These are phyloP conservation scores for barrel medic (Medicago truncatula) DNA, from an alignment of 306 rosid species.

Conservation along the genomic window MtrunA17r5.0-ANR NC_053043.1:13466001-13466500, in stretches of 20 bases:
- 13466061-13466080: constrained; percentile 43
- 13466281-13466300: constrained; percentile 87
- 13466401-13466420: no score
- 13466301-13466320: constrained; percentile 34
- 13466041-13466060: constrained; percentile 63
- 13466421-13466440: no score
- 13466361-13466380: no score
- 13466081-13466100: constrained; percentile 59
- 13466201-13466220: constrained; percentile 69
- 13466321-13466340: background rate
- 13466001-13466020: background rate
- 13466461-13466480: no score
- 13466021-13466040: constrained; percentile 21
- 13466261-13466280: constrained; percentile 72
- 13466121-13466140: constrained; percentile 74
- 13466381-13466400: no score
- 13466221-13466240: constrained; percentile 63
- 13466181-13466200: constrained; percentile 78
- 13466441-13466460: background rate
- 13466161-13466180: constrained; percentile 65
- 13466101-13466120: constrained; percentile 78
- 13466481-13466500: background rate
- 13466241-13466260: constrained; percentile 60
- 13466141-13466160: constrained; percentile 77
- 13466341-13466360: background rate